Percentiles rank a stretch among this genome's conserved stretches.
Evolutionary conservation across 352 stramenopile genomes (phyloP).

Genomic region (Thalassiosira livingstoniorum): DNA sequence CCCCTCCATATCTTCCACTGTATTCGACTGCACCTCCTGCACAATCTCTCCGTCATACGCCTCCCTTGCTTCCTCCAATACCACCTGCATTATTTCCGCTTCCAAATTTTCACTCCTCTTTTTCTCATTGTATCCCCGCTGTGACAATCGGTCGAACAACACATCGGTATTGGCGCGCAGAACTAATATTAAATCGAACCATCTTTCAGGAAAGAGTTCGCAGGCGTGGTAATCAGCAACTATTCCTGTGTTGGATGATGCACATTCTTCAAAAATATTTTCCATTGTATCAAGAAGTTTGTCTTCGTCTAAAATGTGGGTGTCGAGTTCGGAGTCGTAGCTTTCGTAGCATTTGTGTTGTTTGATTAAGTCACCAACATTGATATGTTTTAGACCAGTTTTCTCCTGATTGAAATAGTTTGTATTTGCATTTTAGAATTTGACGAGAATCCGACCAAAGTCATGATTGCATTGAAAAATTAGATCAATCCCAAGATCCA

Average conservation of each 20-base stretch:
- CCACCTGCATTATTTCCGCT: slow-evolving; percentile 98
- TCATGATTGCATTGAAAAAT: no score
- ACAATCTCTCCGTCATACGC: slow-evolving; percentile 95
- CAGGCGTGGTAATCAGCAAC: slow-evolving; percentile 97
- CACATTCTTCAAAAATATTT: slow-evolving; percentile 82
- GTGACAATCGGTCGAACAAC: slow-evolving; percentile 84
- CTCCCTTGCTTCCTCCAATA: slow-evolving; percentile 95
- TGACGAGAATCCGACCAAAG: no score
- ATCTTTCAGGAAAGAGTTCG: slow-evolving; percentile 98
- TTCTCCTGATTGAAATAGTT: no score
- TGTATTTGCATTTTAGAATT: no score
- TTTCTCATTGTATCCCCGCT: slow-evolving; percentile 94
- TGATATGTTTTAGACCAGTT: slow-evolving; percentile 90
- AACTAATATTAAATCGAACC: slow-evolving; percentile 92
- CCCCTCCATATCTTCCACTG: slow-evolving; percentile 94
- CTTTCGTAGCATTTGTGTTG: slow-evolving; percentile 82
- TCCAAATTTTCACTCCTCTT: slow-evolving; percentile 95
- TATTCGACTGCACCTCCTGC: slow-evolving; percentile 93
- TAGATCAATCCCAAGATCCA: no score
- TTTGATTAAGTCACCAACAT: slow-evolving; percentile 93
- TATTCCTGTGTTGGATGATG: slow-evolving; percentile 71
- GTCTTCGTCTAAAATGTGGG: slow-evolving; percentile 96
- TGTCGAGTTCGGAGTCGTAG: slow-evolving; percentile 94
- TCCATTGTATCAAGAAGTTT: slow-evolving; percentile 96
- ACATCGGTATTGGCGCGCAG: slow-evolving; percentile 90